Conservation (phyloP, 2,329 filamentous ascomycete genomes). For the Diaporthe caulivora region DNA sequence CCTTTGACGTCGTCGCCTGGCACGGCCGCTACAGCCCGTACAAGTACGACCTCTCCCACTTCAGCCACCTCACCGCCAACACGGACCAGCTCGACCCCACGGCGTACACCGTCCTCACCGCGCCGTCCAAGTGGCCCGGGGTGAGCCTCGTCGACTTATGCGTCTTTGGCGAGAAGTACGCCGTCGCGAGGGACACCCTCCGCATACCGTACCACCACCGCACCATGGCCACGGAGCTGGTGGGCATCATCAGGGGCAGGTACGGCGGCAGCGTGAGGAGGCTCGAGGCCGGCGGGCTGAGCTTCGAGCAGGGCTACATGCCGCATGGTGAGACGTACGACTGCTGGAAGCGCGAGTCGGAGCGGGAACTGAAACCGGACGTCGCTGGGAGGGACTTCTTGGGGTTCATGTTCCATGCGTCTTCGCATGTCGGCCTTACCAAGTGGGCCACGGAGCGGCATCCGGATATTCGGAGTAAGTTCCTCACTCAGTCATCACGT, state of each 20-base stretch:
- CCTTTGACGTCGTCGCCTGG: constrained; percentile 77
- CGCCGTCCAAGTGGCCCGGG: constrained; percentile 63
- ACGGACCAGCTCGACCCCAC: constrained; percentile 74
- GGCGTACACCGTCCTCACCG: constrained; percentile 72
- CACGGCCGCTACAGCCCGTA: constrained; percentile 69
- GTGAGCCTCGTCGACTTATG: constrained; percentile 71
- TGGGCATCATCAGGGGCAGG: constrained; percentile 56
- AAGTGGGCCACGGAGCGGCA: constrained; percentile 42
- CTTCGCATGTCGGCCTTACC: constrained; percentile 45
- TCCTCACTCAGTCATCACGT: too few species aligned
- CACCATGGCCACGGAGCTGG: constrained; percentile 65
- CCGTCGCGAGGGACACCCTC: constrained; percentile 68
- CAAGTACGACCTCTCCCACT: constrained; percentile 64
- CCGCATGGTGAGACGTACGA: constrained; percentile 48
- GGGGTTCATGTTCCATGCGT: constrained; percentile 47
- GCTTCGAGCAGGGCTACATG: constrained; percentile 48
- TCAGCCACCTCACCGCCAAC: constrained; percentile 68
- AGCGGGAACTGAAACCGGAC: constrained; percentile 41
- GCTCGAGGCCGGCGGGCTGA: constrained; percentile 47
- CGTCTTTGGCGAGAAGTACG: constrained; percentile 73
- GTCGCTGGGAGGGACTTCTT: constrained; percentile 44
- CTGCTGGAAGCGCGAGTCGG: constrained; percentile 42
- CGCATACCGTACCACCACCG: constrained; percentile 67
- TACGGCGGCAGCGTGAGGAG: constrained; percentile 47
- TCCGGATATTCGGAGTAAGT: constrained; percentile 37